A percentile compares a stretch with the other conserved stretches of the same genome.
phyloP scores from a whole-genome alignment of 768 basidiomycete genomes.

The Coprinellus aureogranulatus region DNA sequence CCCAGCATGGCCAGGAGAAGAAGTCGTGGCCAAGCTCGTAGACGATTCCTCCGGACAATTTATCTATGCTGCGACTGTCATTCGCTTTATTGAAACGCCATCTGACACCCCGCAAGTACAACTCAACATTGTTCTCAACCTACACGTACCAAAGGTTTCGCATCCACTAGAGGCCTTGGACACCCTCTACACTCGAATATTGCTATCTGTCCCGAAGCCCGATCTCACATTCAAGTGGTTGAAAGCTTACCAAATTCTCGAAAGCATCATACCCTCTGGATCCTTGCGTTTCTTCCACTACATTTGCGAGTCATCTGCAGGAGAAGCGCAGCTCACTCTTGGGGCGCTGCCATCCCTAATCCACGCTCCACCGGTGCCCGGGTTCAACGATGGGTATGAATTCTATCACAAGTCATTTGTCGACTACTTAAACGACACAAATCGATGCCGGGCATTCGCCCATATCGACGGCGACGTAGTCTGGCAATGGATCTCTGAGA shows the following conservation, averaged over 20 bases:
- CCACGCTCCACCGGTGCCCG: background rate
- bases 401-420: background rate
- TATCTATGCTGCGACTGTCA: slow-evolving; percentile 5
- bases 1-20: background rate
- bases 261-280: background rate
- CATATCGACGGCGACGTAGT: no score
- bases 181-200: background rate
- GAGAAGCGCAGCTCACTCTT: no score
- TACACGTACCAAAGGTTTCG: background rate
- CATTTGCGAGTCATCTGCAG: no score
- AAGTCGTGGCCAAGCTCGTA: background rate
- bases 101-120: background rate
- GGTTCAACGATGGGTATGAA: background rate
- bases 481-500: no score
- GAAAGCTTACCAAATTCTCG: background rate
- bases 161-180: background rate
- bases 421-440: background rate
- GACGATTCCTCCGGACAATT: slow-evolving; percentile 2
- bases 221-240: background rate
- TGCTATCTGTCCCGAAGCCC: background rate
- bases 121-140: background rate
- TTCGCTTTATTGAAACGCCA: background rate
- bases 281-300: no score
- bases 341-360: no score
- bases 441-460: no score